phyloP scores from a whole-genome alignment of 345 rosid species.

The Cochlearia excelsa region DNA sequence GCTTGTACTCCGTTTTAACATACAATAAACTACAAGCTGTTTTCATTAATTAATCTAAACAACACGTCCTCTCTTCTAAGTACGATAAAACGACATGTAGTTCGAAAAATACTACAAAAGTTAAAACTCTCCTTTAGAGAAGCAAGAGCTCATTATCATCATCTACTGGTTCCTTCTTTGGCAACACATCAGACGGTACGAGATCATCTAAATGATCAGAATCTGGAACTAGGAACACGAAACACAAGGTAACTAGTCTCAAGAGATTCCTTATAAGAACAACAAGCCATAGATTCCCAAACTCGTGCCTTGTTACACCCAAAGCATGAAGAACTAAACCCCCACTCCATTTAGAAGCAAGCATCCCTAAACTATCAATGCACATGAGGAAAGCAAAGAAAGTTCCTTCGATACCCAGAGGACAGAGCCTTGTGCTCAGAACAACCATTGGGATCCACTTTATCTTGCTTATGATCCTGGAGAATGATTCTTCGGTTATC shows the following conservation, averaged over 20 bases:
- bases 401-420: constrained; percentile 77
- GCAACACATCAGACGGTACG: constrained; percentile 36
- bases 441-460: constrained; percentile 83
- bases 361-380: constrained; percentile 63
- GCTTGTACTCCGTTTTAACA: too few species aligned
- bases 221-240: constrained; percentile 63
- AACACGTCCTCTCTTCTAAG: constrained; percentile 10
- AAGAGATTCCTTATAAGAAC: constrained; percentile 53
- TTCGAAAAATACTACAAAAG: not conserved
- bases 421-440: constrained; percentile 69
- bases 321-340: constrained; percentile 56
- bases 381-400: constrained; percentile 76
- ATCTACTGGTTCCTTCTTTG: constrained; percentile 12
- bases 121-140: constrained; percentile 3
- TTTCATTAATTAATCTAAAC: not conserved
- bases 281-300: constrained; percentile 62
- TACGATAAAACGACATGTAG: constrained; percentile 16
- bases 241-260: constrained; percentile 56
- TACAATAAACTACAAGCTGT: too few species aligned
- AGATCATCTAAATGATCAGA: constrained; percentile 48
- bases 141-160: constrained; percentile 45
- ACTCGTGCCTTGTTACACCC: constrained; percentile 59
- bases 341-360: constrained; percentile 69
- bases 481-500: constrained; percentile 60
- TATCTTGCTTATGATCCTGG: constrained; percentile 53